These are phyloP conservation scores for Cucumis cinereus DNA, from an alignment of 306 rosid genomes.

Conservation along the genomic window DNA sequence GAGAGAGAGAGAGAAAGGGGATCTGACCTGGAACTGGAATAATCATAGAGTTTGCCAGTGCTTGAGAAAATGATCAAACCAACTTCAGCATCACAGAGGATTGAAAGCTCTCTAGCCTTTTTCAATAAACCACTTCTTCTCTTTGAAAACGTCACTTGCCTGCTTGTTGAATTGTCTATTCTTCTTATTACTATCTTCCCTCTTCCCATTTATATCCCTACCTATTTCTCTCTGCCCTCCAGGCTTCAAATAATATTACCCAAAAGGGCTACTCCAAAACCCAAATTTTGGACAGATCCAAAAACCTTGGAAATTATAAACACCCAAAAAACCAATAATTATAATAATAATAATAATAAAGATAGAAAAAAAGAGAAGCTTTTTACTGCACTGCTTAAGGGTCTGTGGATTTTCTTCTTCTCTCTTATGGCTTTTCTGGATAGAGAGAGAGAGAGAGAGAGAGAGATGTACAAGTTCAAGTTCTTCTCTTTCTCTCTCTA, in stretches of 20 bases:
- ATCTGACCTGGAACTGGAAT: conserved; percentile 27
- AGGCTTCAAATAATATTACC: neutral
- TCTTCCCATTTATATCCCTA: conserved; percentile 17
- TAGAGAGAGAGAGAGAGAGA: neutral
- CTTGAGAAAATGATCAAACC: conserved; percentile 25
- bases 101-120: conserved; percentile 36
- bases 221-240: neutral
- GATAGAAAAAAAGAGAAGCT: neutral
- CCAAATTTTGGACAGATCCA: neutral
- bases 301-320: neutral
- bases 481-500: neutral
- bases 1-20: conserved; percentile 5
- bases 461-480: neutral
- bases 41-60: conserved; percentile 26
- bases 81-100: conserved; percentile 34
- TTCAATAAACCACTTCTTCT: conserved; percentile 27
- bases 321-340: neutral
- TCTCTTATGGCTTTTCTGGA: neutral
- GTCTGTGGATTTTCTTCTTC: neutral
- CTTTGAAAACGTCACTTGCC: conserved; percentile 22
- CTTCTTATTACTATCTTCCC: conserved; percentile 28
- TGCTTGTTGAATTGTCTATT: conserved; percentile 24
- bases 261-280: neutral
- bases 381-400: neutral
- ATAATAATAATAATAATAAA: neutral